phyloP scores from a whole-genome alignment of 75 land plant species.

The Selaginella moellendorffii region DNA sequence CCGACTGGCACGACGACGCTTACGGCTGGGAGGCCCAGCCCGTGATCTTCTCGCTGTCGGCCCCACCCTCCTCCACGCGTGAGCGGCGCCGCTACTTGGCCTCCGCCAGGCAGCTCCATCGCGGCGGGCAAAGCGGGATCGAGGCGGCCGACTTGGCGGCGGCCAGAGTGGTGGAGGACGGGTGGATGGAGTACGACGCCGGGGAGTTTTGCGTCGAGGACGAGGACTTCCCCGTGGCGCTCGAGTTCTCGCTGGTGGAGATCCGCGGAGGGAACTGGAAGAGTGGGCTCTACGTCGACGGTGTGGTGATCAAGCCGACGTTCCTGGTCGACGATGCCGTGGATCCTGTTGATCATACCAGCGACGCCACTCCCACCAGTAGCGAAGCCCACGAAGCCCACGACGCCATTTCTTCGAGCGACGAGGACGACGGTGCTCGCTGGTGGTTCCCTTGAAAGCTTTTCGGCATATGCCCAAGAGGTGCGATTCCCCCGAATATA shows the following conservation, averaged over 20 bases:
- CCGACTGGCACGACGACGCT: background rate
- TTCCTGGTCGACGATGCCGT: background rate
- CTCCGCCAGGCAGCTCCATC: no score
- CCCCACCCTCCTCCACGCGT: no score
- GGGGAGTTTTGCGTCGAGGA: slow-evolving; percentile 2
- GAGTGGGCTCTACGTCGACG: slow-evolving; percentile 8
- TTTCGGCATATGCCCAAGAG: no score
- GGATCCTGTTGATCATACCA: background rate
- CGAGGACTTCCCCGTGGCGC: background rate
- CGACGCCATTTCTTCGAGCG: no score
- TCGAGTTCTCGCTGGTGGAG: background rate
- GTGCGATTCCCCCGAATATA: no score
- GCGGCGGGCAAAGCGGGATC: no score
- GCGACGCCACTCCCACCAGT: no score
- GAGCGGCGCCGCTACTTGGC: no score
- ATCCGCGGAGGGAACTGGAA: background rate
- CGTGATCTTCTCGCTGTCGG: background rate
- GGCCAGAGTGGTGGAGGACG: background rate
- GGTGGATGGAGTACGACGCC: slow-evolving; percentile 3
- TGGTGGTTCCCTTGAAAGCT: no score
- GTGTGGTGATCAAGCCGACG: slow-evolving; percentile 9
- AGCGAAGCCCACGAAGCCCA: no score
- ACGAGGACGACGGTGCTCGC: no score
- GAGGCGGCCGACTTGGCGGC: background rate
- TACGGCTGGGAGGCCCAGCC: background rate